phyloP scores from a whole-genome alignment of 805 yeast genomes.

The Candida maltosa region DNA sequence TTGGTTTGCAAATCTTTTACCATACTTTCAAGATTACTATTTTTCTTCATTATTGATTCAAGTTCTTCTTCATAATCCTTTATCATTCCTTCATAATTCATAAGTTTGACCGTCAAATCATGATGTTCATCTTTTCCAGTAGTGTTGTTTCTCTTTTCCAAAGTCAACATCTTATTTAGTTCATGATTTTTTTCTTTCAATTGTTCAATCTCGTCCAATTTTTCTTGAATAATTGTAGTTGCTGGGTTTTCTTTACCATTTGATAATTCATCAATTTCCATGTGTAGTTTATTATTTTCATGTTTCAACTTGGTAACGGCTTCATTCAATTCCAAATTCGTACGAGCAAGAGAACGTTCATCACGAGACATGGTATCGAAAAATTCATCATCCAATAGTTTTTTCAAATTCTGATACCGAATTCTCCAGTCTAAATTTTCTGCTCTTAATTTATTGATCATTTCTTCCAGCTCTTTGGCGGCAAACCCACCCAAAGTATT shows the following conservation, averaged over 20 bases:
- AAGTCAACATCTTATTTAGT: neutral
- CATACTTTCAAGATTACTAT: too few relatives aligned
- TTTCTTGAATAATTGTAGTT: neutral
- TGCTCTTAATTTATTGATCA: conserved; percentile 7
- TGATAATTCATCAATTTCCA: neutral
- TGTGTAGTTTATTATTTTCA: neutral
- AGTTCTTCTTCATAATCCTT: conserved; percentile 5
- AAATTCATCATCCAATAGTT: conserved; percentile 7
- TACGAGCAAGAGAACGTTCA: conserved; percentile 6
- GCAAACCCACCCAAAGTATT: conserved; percentile 7
- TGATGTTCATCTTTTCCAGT: conserved; percentile 1
- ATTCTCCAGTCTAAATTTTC: conserved; percentile 11
- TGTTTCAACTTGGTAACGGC: conserved; percentile 1
- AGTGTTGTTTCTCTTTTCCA: conserved; percentile 1
- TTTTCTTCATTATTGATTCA: neutral
- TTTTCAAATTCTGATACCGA: conserved; percentile 7
- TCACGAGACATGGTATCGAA: conserved; percentile 8
- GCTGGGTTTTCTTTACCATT: conserved; percentile 1
- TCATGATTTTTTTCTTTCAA: conserved; percentile 1
- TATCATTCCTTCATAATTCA: conserved; percentile 1
- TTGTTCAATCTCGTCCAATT: neutral
- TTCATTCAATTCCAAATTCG: conserved; percentile 8
- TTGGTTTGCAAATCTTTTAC: too few relatives aligned
- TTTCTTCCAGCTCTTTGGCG: conserved; percentile 9
- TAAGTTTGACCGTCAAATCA: neutral